Base-by-base conservation (phyloP, 2,329 filamentous ascomycete genomes). In the Fusarium dlaminii region DNA sequence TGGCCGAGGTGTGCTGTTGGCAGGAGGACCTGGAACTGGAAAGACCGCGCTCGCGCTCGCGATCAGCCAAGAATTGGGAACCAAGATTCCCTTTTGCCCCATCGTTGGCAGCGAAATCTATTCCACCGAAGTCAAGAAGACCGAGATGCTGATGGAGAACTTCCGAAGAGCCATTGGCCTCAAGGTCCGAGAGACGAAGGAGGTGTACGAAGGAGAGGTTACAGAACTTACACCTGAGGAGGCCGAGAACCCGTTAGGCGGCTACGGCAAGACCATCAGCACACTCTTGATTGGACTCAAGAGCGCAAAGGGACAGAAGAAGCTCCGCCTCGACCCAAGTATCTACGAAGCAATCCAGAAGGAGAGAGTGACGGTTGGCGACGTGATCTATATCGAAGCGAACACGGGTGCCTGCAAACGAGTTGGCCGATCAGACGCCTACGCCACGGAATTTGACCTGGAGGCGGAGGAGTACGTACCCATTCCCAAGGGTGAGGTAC, bases 271-370 rank as follows among this genome's bases (percentile, higher is more conserved):
- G 87, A 99, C 96, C 34, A 98, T 99, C 83, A 96, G 94, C 83
- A 97, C 97, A 77, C 88, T 99, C 63, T 88, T 98, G 80, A 96
- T 99, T 80, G 96, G 95, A 17, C 86, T 99, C 77, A 98, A 98
- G 88, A 97, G 95, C 78, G 94, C 94, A 66, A 96, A 95, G 86
- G 96, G 96, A 29, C 97, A 97, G 80, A 99, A 99, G 90, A 98
- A 98, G 88, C 89, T 99, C 78, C 92, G 96, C 51, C 88, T 99
- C 59, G 96, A 99, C 83, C 96, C 96, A 15, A 98, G 95, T 85
- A 98, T 99, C 84, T 99, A 98, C 87, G 96, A 99, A 85, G 96
- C 96, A 7, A 98, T 99, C 79, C 96, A 98, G 83, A 98, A 98
- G 86, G 96, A 99, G 88, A 90, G 95, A 73, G 96, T 99, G 46